Evolutionary conservation across 176 grass and related monocot genomes (phyloP).

Genomic region (Lolium rigidum): DNA sequence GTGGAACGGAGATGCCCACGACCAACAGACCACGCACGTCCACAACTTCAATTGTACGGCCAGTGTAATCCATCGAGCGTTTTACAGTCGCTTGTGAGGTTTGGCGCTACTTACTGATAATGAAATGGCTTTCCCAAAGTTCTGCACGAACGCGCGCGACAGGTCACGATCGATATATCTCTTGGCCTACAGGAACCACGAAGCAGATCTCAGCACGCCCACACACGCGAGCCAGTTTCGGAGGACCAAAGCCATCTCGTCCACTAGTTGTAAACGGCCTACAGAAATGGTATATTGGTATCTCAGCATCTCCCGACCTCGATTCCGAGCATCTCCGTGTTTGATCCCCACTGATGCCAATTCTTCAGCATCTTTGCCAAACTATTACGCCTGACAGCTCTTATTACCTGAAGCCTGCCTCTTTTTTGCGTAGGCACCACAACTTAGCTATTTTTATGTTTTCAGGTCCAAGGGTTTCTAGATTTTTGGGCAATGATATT

Average conservation of each 20-base stretch:
- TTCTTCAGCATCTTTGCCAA: not conserved
- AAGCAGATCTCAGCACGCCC: not conserved
- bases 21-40: not conserved
- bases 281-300: slow-evolving; percentile 40
- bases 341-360: slow-evolving; percentile 44
- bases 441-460: not conserved
- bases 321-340: slow-evolving; percentile 54
- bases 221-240: slow-evolving; percentile 14
- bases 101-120: too few species aligned
- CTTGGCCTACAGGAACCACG: slow-evolving; percentile 9
- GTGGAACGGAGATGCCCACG: not conserved
- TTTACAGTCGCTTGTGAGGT: not conserved
- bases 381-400: slow-evolving; percentile 5
- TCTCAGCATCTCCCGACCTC: slow-evolving; percentile 52
- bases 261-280: slow-evolving; percentile 21
- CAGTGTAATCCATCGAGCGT: not conserved
- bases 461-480: not conserved
- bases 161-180: not conserved
- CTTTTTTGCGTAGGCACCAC: slow-evolving; percentile 6
- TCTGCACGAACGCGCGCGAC: too few species aligned
- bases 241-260: not conserved
- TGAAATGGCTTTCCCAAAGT: too few species aligned
- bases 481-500: not conserved
- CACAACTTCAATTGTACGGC: not conserved
- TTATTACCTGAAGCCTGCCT: not conserved